A percentile compares a stretch with the other conserved stretches of the same genome.
phyloP scores from a whole-genome alignment of 331 rosid genomes.

The Quercus lobata region DNA sequence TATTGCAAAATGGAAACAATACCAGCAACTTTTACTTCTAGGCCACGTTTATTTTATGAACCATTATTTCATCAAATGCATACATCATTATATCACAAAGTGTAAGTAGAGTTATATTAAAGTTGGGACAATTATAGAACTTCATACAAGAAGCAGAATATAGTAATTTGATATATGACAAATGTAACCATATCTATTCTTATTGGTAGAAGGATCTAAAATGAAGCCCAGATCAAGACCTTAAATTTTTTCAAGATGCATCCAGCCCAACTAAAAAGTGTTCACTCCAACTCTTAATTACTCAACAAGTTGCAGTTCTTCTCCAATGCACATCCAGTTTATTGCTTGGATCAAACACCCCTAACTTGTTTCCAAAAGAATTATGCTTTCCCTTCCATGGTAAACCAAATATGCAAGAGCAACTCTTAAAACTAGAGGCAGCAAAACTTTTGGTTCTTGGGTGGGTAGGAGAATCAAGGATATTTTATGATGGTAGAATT shows the following conservation, averaged over 20 bases:
- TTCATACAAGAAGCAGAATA: background rate
- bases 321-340: background rate
- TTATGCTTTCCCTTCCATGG: background rate
- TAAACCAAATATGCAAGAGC: background rate
- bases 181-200: background rate
- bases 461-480: background rate
- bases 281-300: background rate
- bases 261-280: background rate
- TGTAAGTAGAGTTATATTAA: background rate
- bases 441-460: background rate
- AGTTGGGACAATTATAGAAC: background rate
- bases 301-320: background rate
- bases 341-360: background rate
- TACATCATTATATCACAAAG: background rate
- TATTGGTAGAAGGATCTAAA: background rate
- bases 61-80: background rate
- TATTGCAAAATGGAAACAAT: background rate
- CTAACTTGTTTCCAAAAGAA: background rate
- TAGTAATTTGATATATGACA: background rate
- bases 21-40: conserved; percentile 5
- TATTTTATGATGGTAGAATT: too few relatives aligned
- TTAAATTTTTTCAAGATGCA: background rate
- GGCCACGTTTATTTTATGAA: background rate
- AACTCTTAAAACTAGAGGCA: background rate
- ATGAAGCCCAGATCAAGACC: background rate